A percentile compares a stretch with the other conserved stretches of the same genome.
These are phyloP conservation scores for Phytopythium litorale DNA, from an alignment of 352 stramenopile species.

Conservation along the genomic window DNA sequence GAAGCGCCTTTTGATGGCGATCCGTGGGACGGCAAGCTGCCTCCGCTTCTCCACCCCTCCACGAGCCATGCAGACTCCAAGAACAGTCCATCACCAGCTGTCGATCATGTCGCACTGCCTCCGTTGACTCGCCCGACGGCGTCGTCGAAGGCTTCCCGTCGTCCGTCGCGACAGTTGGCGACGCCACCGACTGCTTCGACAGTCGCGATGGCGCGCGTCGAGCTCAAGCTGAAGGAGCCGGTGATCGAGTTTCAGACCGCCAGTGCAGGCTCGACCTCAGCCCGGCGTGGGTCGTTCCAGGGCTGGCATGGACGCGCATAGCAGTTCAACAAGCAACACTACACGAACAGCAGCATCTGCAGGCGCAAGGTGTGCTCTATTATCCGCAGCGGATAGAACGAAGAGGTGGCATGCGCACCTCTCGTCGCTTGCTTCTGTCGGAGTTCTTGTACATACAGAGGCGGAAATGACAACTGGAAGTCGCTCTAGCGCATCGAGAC, in stretches of 20 bases:
- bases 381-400: slow-evolving; percentile 1
- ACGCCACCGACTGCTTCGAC: slow-evolving; percentile 11
- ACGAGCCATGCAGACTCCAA: not conserved
- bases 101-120: slow-evolving; percentile 21
- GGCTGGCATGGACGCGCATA: slow-evolving; percentile 1
- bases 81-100: not conserved
- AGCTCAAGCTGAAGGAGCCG: slow-evolving; percentile 60
- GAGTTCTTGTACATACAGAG: not conserved
- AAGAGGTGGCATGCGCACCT: not conserved
- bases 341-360: too few species aligned
- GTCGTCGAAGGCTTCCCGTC: not conserved
- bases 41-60: not conserved
- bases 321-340: not conserved
- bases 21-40: not conserved
- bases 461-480: not conserved
- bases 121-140: slow-evolving; percentile 15
- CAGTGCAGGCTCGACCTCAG: slow-evolving; percentile 3
- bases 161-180: not conserved
- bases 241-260: slow-evolving; percentile 34
- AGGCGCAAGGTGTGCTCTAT: slow-evolving; percentile 2
- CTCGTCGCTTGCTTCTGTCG: not conserved
- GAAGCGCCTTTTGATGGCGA: not conserved
- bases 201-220: slow-evolving; percentile 32
- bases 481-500: not conserved
- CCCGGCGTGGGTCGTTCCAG: slow-evolving; percentile 18